These are phyloP conservation scores for Prunus fruticosa DNA, from an alignment of 306 rosid genomes.

Conservation along the genomic window DNA sequence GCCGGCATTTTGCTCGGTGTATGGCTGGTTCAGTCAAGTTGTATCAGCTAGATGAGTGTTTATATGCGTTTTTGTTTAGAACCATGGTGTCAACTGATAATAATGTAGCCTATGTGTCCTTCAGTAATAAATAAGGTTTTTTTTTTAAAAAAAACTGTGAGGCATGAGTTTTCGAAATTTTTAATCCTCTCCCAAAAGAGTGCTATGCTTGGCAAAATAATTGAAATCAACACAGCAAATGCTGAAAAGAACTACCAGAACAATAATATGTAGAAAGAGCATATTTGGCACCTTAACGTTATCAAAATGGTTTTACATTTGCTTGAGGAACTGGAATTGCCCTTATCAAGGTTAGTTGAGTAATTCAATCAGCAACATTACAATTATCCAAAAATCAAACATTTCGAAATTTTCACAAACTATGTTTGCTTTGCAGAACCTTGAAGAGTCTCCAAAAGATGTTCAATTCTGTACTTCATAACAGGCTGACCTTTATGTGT, in stretches of 20 bases:
- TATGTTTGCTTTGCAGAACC: conserved; percentile 30
- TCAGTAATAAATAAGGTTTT: no score
- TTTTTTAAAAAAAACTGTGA: no score
- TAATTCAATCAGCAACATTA: not conserved
- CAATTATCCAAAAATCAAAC: conserved; percentile 4
- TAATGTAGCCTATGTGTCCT: no score
- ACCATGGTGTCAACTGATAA: no score
- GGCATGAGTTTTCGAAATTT: no score
- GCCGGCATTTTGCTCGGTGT: not conserved
- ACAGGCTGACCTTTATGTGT: conserved; percentile 78
- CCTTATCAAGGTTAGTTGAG: not conserved
- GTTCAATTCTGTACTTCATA: conserved; percentile 80
- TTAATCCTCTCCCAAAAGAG: no score
- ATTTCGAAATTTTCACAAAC: not conserved
- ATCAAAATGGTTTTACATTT: not conserved
- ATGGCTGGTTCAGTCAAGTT: not conserved
- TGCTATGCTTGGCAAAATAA: not conserved
- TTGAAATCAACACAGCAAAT: not conserved
- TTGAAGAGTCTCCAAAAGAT: conserved; percentile 70
- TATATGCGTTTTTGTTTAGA: not conserved
- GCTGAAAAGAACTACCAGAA: not conserved
- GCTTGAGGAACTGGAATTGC: not conserved
- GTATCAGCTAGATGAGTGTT: not conserved
- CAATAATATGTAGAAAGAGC: not conserved
- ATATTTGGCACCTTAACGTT: not conserved